These are phyloP conservation scores for Curvularia sp. DNA, from an alignment of 2,329 filamentous ascomycete species.

Conservation along the genomic window DNA sequence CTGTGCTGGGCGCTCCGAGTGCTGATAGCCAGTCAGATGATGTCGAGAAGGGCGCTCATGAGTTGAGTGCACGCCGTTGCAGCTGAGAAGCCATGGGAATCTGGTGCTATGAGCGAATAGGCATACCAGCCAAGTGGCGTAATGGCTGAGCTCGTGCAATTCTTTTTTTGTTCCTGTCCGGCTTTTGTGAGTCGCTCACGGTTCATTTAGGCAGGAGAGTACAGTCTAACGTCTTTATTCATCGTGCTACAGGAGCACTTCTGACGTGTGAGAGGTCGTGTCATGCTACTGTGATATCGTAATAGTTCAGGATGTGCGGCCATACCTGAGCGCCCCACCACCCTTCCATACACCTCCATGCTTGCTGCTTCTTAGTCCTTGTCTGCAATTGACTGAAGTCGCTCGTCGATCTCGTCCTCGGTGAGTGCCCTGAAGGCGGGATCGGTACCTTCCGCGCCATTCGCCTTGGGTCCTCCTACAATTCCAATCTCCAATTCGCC, in stretches of 20 bases:
- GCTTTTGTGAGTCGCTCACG: conserved; percentile 37
- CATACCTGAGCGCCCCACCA: conserved; percentile 36
- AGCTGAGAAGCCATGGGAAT: conserved; percentile 42
- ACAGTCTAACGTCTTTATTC: conserved; percentile 43
- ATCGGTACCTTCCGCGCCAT: conserved; percentile 83
- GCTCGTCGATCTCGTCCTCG: conserved; percentile 97
- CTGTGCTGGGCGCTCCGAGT: conserved; percentile 41
- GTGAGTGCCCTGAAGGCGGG: conserved; percentile 85
- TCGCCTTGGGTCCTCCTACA: conserved; percentile 82
- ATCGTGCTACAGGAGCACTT: conserved; percentile 36
- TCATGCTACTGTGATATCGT: conserved; percentile 36
- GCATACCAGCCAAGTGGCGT: conserved; percentile 43
- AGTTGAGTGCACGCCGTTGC: conserved; percentile 27
- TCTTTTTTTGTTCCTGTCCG: conserved; percentile 12
- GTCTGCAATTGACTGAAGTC: conserved; percentile 96
- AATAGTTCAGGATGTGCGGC: conserved; percentile 30
- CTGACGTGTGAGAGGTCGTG: conserved; percentile 40
- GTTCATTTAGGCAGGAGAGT: conserved; percentile 44
- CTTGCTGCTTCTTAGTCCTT: conserved; percentile 74
- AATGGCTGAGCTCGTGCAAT: conserved; percentile 41
- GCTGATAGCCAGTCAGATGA: conserved; percentile 43
- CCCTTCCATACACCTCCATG: conserved; percentile 29
- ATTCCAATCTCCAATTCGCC: conserved; percentile 97
- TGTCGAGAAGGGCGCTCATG: conserved; percentile 36
- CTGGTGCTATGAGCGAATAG: conserved; percentile 43